Conservation (phyloP, 371 early-diverging fungal genomes). For the Cokeromyces recurvatus region DNA sequence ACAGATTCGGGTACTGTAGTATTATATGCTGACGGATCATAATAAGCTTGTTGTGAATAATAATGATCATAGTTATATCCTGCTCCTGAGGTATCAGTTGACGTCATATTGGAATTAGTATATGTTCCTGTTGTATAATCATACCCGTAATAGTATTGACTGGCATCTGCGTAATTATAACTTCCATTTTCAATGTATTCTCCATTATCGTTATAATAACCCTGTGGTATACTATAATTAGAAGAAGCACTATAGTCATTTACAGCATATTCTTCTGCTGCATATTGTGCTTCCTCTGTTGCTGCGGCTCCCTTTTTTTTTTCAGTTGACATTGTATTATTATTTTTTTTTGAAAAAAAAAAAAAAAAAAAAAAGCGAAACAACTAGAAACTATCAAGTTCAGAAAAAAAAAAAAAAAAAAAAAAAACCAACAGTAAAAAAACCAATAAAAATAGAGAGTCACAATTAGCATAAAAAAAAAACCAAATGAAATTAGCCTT, state of each 20-base stretch:
- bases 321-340: not conserved
- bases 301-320: not conserved
- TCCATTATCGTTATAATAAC: constrained; percentile 9
- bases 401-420: too few relatives aligned
- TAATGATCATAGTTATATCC: constrained; percentile 31
- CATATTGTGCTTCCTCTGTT: constrained; percentile 9
- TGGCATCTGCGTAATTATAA: constrained; percentile 14
- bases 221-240: constrained; percentile 5
- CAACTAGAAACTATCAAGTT: too few relatives aligned
- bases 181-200: constrained; percentile 4
- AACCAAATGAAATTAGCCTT: too few relatives aligned
- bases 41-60: constrained; percentile 23
- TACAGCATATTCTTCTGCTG: constrained; percentile 14
- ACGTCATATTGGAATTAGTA: constrained; percentile 5
- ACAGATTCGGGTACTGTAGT: too few relatives aligned
- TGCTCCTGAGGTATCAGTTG: constrained; percentile 16
- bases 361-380: too few relatives aligned
- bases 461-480: too few relatives aligned
- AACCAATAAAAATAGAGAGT: too few relatives aligned
- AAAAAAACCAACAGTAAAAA: too few relatives aligned
- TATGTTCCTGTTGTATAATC: constrained; percentile 23
- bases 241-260: constrained; percentile 8
- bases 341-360: not conserved
- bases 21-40: constrained; percentile 6
- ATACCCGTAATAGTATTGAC: constrained; percentile 22